phyloP scores from a whole-genome alignment of 2,329 filamentous ascomycete species.

The Sarocladium strictum region DNA sequence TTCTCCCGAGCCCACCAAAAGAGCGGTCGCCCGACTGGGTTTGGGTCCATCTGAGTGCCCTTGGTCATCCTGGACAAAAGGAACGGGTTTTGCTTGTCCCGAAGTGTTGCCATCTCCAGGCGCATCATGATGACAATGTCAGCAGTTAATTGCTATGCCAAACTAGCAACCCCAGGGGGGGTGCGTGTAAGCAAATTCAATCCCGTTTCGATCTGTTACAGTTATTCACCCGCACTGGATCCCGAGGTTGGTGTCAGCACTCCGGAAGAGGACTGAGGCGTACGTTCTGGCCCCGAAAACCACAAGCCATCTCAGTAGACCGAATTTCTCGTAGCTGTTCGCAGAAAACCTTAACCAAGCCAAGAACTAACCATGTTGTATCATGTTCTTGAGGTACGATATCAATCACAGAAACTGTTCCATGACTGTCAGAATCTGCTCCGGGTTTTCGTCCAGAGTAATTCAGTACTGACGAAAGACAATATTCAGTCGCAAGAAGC shows the following conservation, averaged over 20 bases:
- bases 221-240: background rate
- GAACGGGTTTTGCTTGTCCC: background rate
- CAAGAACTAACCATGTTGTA: no score
- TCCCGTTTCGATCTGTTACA: background rate
- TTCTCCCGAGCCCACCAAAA: no score
- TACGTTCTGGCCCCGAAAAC: background rate
- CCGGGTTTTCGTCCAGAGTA: no score
- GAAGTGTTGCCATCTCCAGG: background rate
- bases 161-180: background rate
- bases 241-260: background rate
- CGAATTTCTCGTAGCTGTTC: background rate
- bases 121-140: background rate
- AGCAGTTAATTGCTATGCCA: background rate
- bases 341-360: no score
- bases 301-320: background rate
- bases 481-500: no score
- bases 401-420: no score
- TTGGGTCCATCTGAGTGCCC: no score
- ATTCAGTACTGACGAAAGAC: no score
- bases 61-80: background rate
- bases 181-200: background rate
- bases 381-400: no score
- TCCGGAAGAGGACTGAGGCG: background rate
- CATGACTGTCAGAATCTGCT: no score
- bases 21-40: no score